phyloP scores from a whole-genome alignment of 192 early-diverging fungal genomes.

The Funneliformis geosporum region DNA sequence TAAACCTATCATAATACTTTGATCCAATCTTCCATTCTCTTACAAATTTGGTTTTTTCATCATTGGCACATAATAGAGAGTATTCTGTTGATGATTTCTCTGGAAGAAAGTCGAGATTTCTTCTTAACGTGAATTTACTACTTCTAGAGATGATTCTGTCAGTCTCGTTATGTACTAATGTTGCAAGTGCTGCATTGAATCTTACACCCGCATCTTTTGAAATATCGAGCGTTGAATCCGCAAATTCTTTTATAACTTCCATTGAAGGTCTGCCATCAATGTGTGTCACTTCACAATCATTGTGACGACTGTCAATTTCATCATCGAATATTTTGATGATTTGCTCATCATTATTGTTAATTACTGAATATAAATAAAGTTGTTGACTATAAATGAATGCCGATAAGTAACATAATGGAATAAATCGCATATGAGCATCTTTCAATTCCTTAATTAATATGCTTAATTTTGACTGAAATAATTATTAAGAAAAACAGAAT shows the following conservation, averaged over 20 bases:
- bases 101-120: neutral
- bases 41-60: neutral
- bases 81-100: neutral
- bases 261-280: neutral
- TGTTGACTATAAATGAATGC: neutral
- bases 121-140: neutral
- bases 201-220: neutral
- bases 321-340: slow-evolving; percentile 14
- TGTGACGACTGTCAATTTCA: neutral
- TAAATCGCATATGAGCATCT: neutral
- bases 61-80: neutral
- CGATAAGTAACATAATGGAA: neutral
- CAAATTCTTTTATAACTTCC: neutral
- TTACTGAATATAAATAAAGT: neutral
- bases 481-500: neutral
- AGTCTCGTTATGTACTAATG: too few relatives aligned
- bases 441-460: neutral
- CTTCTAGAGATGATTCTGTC: too few relatives aligned
- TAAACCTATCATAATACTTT: neutral
- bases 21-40: neutral
- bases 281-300: slow-evolving; percentile 4
- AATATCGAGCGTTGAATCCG: neutral
- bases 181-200: neutral
- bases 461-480: neutral
- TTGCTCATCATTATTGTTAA: neutral